Evolutionary conservation across 1,139 yeast genomes (phyloP), one percentile per base, ranked within the genome.

Genomic region (Casaregolazyma lundiana): DNA sequence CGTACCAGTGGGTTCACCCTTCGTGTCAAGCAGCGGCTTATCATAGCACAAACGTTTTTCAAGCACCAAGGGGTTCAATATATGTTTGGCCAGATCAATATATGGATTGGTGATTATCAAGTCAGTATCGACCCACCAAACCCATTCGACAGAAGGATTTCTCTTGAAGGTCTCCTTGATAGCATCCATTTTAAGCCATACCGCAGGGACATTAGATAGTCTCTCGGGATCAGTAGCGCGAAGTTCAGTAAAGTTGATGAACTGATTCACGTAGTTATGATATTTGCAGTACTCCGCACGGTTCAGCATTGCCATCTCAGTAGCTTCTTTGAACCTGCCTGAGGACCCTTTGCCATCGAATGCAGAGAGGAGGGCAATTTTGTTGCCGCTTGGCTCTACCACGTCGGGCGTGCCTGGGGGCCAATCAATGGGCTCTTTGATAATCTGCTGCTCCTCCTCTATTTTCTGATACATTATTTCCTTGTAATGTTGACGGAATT

Each of bases 91-190:
- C 18, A 67, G 50, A 35, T 63, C 61, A 9, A 59, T 35, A 15
- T 48, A 46, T n/a, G 59, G 58, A 46, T 65, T 61, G 60, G 62
- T 60, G 42, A 65, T 63, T 29, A 65, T 45, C 17, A 59, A 53
- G 49, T 64, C 68, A 3, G 56, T 49, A 40, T 65, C 69, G 18
- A 65, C 50, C 67, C 67, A 64, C 64, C 66, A 62, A 34, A 65
- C 51, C 69, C 69, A 65, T 36, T 65, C 65, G 16, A 57, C 65
- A 1, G 56, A 57, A n/a, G 67, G 67, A 45, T 58, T 40, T 7
- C 41, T 43, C 21, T 54, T 54, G 41, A 60, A 60, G 7, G 61
- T 65, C 29, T 59, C 56, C 22, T 52, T 54, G 30, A 65, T 58
- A 13, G 66, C 67, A 2, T 57, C 57, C 17, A 64, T 44, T 47